These are phyloP conservation scores for Tuber calosporum DNA, from an alignment of 495 filamentous ascomycete genomes.

Conservation along the genomic window DNA sequence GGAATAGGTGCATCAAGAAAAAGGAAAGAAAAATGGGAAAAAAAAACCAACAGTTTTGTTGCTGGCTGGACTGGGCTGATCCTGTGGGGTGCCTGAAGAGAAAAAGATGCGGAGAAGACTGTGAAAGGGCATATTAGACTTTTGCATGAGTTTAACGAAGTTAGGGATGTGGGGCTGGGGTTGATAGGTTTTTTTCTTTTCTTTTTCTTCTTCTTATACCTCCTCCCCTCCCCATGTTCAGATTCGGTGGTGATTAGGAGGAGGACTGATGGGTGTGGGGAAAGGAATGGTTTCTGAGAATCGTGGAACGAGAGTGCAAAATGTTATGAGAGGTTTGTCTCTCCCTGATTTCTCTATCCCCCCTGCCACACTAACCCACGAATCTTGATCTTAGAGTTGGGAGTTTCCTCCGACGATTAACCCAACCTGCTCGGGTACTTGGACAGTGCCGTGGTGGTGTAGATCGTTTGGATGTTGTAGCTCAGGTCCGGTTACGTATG, in stretches of 20 bases:
- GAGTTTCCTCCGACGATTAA: constrained; percentile 24
- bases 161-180: constrained; percentile 40
- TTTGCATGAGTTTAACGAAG: constrained; percentile 41
- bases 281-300: constrained; percentile 38
- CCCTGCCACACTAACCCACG: not conserved
- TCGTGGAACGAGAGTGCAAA: constrained; percentile 29
- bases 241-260: not conserved
- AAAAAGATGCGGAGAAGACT: constrained; percentile 25
- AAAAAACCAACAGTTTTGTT: not conserved
- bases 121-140: constrained; percentile 38
- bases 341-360: not conserved
- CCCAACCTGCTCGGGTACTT: no score
- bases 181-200: constrained; percentile 26
- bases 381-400: constrained; percentile 22
- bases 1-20: not conserved
- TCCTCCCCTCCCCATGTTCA: not conserved
- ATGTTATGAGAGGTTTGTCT: constrained; percentile 35
- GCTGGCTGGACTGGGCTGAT: not conserved
- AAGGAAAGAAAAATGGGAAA: not conserved
- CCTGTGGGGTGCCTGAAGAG: not conserved
- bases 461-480: not conserved
- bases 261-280: not conserved
- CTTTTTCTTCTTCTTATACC: not conserved
- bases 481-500: not conserved
- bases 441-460: not conserved